Evolutionary conservation across 257 asterid species (phyloP).

Genomic region (Ocimum tenuiflorum): DNA sequence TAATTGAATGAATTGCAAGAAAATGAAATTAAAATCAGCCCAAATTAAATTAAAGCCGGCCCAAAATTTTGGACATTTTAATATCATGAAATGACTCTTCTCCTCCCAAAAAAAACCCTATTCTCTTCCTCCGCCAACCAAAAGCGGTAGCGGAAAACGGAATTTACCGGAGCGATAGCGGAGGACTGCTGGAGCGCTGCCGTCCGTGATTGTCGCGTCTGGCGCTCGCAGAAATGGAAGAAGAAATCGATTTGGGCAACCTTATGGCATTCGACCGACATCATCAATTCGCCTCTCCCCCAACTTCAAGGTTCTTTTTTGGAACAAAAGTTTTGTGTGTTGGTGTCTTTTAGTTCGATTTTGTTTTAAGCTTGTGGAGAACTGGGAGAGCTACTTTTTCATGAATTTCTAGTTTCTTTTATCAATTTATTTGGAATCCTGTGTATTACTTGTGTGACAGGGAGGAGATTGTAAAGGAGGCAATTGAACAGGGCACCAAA

Average conservation of each 20-base stretch:
- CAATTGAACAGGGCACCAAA: constrained; percentile 60
- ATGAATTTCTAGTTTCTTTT: neutral
- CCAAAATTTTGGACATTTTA: no score
- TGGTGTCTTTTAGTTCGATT: neutral
- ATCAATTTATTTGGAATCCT: neutral
- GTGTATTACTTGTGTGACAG: constrained; percentile 25
- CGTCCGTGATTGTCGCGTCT: no score
- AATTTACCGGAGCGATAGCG: no score
- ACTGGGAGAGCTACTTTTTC: no score
- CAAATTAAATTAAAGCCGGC: no score
- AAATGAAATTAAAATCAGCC: no score
- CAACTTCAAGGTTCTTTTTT: constrained; percentile 61
- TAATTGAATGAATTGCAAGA: no score
- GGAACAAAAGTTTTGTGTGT: neutral
- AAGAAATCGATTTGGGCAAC: constrained; percentile 64
- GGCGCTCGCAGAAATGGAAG: constrained; percentile 33
- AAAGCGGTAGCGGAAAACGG: no score
- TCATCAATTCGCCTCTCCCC: constrained; percentile 43
- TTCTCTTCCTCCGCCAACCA: no score
- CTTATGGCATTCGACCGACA: constrained; percentile 63
- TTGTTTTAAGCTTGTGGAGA: neutral
- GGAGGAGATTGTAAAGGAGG: constrained; percentile 61
- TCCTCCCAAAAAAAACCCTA: no score
- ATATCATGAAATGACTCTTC: no score
- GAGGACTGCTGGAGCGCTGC: no score